Conservation (phyloP, 2,329 filamentous ascomycete species). For the Metarhizium sp. region DNA sequence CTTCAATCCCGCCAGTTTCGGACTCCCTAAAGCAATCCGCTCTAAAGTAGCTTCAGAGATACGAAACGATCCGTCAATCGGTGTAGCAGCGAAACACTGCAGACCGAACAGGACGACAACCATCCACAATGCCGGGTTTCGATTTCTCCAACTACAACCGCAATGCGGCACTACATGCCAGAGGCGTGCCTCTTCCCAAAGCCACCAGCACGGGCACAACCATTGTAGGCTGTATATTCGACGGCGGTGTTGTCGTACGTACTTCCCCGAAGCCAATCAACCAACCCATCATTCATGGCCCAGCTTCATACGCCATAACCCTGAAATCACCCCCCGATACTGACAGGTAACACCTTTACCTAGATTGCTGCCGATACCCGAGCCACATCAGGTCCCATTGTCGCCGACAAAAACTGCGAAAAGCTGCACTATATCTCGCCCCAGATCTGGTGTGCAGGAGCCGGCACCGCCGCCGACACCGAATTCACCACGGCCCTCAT, state of each 20-base stretch:
- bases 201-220: slow-evolving; percentile 98
- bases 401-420: slow-evolving; percentile 99
- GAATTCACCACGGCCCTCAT: slow-evolving; percentile 99
- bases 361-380: slow-evolving; percentile 96
- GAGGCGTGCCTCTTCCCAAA: slow-evolving; percentile 90
- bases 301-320: background rate
- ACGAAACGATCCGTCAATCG: background rate
- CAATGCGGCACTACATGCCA: slow-evolving; percentile 90
- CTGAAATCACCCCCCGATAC: background rate
- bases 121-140: slow-evolving; percentile 77
- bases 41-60: background rate
- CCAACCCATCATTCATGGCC: background rate
- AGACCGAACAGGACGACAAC: slow-evolving; percentile 4
- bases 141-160: slow-evolving; percentile 99
- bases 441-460: slow-evolving; percentile 98
- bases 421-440: slow-evolving; percentile 98
- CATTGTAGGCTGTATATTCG: slow-evolving; percentile 94
- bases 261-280: background rate
- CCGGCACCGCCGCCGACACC: slow-evolving; percentile 94
- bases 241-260: slow-evolving; percentile 88
- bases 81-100: slow-evolving; percentile 1
- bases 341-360: background rate
- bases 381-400: slow-evolving; percentile 94
- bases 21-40: background rate
- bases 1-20: background rate